phyloP scores from a whole-genome alignment of 371 early-diverging fungal species.

The Racocetra persica region DNA sequence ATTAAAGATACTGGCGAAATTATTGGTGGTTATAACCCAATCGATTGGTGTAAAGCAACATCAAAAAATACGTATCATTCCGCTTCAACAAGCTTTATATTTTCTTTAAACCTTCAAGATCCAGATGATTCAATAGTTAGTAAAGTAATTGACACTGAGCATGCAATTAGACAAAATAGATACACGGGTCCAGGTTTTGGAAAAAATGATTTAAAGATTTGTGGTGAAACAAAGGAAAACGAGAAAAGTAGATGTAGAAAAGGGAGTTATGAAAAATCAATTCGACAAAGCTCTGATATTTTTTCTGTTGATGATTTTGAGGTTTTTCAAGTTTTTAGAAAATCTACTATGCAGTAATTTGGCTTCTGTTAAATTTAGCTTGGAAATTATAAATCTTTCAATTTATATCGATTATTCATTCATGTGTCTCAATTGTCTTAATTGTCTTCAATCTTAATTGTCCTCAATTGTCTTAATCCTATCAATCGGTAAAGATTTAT shows the following conservation, averaged over 20 bases:
- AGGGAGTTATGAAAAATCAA: not conserved
- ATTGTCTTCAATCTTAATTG: no score
- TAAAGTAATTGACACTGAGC: not conserved
- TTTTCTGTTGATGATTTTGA: slow-evolving; percentile 1
- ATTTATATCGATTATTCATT: no score
- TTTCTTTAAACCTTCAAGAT: not conserved
- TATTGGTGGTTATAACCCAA: slow-evolving; percentile 36
- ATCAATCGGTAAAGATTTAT: no score
- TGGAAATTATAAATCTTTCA: no score
- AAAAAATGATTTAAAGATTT: not conserved
- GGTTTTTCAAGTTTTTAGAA: not conserved
- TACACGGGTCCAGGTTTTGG: not conserved
- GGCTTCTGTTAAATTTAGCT: no score
- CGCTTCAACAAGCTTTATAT: not conserved
- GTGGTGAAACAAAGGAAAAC: not conserved
- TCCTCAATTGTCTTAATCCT: no score
- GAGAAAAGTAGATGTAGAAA: not conserved
- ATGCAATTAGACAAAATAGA: not conserved
- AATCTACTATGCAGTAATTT: no score
- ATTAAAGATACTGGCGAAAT: slow-evolving; percentile 7
- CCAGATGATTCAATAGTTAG: not conserved
- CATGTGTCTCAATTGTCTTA: no score
- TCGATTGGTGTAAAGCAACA: slow-evolving; percentile 2
- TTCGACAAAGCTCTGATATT: not conserved
- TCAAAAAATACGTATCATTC: not conserved